A percentile compares a stretch with the other conserved stretches of the same genome.
These are phyloP conservation scores for Candida gorgasii DNA, from an alignment of 805 yeast species.

Conservation along the genomic window DNA sequence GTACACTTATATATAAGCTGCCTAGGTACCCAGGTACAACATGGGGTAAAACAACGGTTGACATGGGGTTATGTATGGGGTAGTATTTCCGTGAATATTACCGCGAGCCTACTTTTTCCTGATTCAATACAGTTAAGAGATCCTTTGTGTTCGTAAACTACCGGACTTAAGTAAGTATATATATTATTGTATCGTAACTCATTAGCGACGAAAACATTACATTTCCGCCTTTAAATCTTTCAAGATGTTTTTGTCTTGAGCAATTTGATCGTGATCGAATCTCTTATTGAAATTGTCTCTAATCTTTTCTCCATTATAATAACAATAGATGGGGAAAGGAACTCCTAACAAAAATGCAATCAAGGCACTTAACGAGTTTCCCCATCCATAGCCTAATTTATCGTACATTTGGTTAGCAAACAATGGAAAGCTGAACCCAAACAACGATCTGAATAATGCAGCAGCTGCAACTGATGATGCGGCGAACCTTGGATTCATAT, in stretches of 20 bases:
- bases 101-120: slow-evolving; percentile 2
- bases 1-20: background rate
- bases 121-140: no score
- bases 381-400: slow-evolving; percentile 68
- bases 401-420: slow-evolving; percentile 61
- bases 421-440: slow-evolving; percentile 71
- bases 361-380: slow-evolving; percentile 61
- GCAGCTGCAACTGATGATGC: slow-evolving; percentile 74
- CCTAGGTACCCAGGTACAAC: background rate
- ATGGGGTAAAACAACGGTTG: background rate
- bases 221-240: slow-evolving; percentile 5
- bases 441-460: slow-evolving; percentile 62
- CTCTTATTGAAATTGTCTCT: slow-evolving; percentile 59
- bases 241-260: slow-evolving; percentile 10
- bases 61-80: background rate
- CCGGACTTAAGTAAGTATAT: no score
- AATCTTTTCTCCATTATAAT: slow-evolving; percentile 55
- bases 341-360: slow-evolving; percentile 58
- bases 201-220: background rate
- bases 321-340: slow-evolving; percentile 66
- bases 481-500: slow-evolving; percentile 65
- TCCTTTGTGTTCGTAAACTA: no score
- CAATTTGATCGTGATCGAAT: slow-evolving; percentile 45
- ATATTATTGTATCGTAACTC: slow-evolving; percentile 4
- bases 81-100: background rate